These are phyloP conservation scores for Rhododendron vialii DNA, from an alignment of 148 eudicot species.

Conservation along the genomic window DNA sequence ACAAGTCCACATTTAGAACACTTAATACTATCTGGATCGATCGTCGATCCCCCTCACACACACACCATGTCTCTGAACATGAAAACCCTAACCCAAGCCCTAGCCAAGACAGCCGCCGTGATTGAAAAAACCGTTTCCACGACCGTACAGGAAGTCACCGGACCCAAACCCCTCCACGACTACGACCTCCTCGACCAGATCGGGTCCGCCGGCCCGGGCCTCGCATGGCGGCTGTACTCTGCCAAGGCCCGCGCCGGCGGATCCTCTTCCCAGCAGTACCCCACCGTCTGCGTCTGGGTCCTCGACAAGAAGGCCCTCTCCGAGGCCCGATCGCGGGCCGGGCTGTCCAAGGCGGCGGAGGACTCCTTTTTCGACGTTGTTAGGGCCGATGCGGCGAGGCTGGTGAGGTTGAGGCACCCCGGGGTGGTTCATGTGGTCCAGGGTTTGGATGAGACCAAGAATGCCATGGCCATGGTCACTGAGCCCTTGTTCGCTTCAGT, in stretches of 20 bases:
- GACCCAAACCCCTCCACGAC: constrained; percentile 83
- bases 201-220: constrained; percentile 92
- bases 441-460: constrained; percentile 90
- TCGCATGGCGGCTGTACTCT: constrained; percentile 84
- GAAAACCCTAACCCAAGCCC: constrained; percentile 88
- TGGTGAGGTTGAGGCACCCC: constrained; percentile 88
- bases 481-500: constrained; percentile 87
- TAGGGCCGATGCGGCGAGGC: constrained; percentile 67
- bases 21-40: not conserved
- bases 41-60: not conserved
- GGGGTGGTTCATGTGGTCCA: constrained; percentile 95
- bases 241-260: constrained; percentile 60
- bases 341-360: constrained; percentile 69
- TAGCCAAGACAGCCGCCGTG: constrained; percentile 91
- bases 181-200: constrained; percentile 78
- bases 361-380: constrained; percentile 71
- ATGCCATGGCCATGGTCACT: constrained; percentile 94
- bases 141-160: constrained; percentile 92
- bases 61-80: constrained; percentile 71
- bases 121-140: constrained; percentile 87
- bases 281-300: constrained; percentile 87
- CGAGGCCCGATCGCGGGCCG: constrained; percentile 61
- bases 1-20: not conserved
- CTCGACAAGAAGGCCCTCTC: constrained; percentile 61
- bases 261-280: constrained; percentile 52